Conservation (phyloP, 495 filamentous ascomycete genomes). For the Aspergillus avenaceus region DNA sequence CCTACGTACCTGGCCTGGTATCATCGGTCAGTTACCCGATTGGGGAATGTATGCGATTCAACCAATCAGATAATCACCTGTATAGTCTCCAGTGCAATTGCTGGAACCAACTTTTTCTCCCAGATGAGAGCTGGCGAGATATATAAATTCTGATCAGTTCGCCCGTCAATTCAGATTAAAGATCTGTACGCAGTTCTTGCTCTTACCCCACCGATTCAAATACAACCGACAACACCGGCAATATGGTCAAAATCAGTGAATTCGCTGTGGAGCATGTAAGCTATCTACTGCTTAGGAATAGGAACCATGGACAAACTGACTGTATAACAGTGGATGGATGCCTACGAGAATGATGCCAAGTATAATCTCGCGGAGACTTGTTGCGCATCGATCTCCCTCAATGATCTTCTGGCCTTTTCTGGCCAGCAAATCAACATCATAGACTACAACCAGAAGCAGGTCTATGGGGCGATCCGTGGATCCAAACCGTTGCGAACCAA, state of each 20-base stretch:
- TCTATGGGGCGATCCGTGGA: conserved; percentile 62
- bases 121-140: background rate
- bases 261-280: conserved; percentile 67
- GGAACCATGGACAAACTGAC: background rate
- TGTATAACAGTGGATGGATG: conserved; percentile 68
- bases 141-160: background rate
- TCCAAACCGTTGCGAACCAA: conserved; percentile 50
- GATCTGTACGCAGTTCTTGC: too few relatives aligned
- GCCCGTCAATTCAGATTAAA: background rate
- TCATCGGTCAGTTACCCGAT: background rate
- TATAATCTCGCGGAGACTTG: conserved; percentile 81
- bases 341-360: conserved; percentile 60
- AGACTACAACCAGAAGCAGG: conserved; percentile 40
- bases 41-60: background rate
- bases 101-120: background rate
- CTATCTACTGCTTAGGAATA: conserved; percentile 1
- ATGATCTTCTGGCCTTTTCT: conserved; percentile 45
- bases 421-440: conserved; percentile 8
- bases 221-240: background rate
- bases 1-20: background rate
- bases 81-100: background rate
- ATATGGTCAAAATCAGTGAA: conserved; percentile 58
- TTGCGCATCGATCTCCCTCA: conserved; percentile 65
- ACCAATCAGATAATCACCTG: background rate
- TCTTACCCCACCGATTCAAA: too few relatives aligned